Base-by-base conservation (phyloP, 2,329 filamentous ascomycete species). In the Coniochaeta ligniaria region DNA sequence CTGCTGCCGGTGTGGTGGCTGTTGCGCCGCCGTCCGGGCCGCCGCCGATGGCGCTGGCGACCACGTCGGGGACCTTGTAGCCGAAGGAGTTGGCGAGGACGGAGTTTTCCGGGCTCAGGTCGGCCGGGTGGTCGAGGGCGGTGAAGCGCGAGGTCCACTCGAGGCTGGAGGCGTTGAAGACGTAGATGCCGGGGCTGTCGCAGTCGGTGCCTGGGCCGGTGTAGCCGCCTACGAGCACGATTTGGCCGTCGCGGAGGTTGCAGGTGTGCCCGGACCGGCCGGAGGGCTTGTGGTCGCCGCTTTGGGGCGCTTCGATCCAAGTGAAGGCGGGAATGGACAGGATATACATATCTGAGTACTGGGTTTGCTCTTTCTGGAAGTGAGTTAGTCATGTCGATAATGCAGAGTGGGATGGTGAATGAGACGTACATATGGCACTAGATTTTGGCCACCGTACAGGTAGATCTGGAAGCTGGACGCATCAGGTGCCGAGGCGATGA, bases 391-490 rank as follows among this genome's bases (percentile, higher is more conserved):
- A 0, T 12, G 22, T 28, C 8, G 16, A n/a, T 4, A 12, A n/a
- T 31, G 3, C 24, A 7, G 14, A 31, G 22, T 31, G 12, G 14
- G 22, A 16, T 22, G 47, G n/a, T 28, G 16, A 22, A 20, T 20
- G 57, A 31, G 17, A 69, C 75, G 67, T 66, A 78, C 85, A 62
- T 79, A 82, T 0, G 89, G 88, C 28, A 84, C 78, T 1, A 92
- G 77, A 64, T 90, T 89, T 69, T 92, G 90, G 0, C 90, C 90
- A 14, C 88, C 90, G 68, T 89, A 92, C 75, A 92, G 82, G 73
- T 92, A 91, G 52, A 93, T 81, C 68, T 92, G 89, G 69, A 91
- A 90, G 31, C 85, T 89, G 20, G 86, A 88, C 9, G 88, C 89
- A 68, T 91, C 88, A 7, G 88, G 82, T 12, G 87, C 86, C 17